Percentiles rank a stretch among this genome's conserved stretches.
These are phyloP conservation scores for Schizothecium vesticola DNA, from an alignment of 495 filamentous ascomycete genomes.

Conservation along the genomic window DNA sequence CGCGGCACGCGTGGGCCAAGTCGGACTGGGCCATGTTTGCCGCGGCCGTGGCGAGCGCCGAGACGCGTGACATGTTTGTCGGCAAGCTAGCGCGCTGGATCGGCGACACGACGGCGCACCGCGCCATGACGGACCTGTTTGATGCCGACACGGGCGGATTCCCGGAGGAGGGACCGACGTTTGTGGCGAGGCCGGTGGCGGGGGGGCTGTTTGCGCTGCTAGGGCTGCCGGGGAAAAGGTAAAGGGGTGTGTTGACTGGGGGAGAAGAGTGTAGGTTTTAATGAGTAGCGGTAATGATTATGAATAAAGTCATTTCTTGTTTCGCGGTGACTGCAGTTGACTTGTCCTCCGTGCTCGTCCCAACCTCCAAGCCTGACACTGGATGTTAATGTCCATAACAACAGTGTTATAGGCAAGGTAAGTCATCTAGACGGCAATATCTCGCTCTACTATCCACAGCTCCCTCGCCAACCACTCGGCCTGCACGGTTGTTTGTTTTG, in stretches of 20 bases:
- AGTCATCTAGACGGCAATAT: background rate
- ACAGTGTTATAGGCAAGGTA: background rate
- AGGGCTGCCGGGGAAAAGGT: conserved; percentile 42
- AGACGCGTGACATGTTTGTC: conserved; percentile 63
- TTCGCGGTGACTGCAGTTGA: background rate
- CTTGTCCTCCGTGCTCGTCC: background rate
- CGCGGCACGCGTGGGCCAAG: conserved; percentile 78
- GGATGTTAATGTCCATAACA: background rate
- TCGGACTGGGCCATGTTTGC: conserved; percentile 84
- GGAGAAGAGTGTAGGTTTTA: background rate
- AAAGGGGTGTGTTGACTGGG: too few species aligned
- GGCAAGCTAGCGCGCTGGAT: conserved; percentile 69
- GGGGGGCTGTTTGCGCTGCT: conserved; percentile 80
- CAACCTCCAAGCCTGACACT: background rate
- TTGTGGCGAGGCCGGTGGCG: conserved; percentile 74
- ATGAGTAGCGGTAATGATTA: background rate
- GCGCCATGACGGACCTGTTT: conserved; percentile 75
- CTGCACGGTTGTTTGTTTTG: background rate
- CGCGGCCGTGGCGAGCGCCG: conserved; percentile 60
- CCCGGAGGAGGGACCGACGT: conserved; percentile 53
- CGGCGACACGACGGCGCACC: conserved; percentile 64
- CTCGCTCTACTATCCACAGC: background rate
- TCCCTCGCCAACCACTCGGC: background rate
- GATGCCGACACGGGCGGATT: conserved; percentile 58
- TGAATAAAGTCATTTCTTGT: background rate